Percentiles rank a stretch among this genome's conserved stretches.
phyloP scores from a whole-genome alignment of 495 filamentous ascomycete species.

The Cercophora newfieldiana region DNA sequence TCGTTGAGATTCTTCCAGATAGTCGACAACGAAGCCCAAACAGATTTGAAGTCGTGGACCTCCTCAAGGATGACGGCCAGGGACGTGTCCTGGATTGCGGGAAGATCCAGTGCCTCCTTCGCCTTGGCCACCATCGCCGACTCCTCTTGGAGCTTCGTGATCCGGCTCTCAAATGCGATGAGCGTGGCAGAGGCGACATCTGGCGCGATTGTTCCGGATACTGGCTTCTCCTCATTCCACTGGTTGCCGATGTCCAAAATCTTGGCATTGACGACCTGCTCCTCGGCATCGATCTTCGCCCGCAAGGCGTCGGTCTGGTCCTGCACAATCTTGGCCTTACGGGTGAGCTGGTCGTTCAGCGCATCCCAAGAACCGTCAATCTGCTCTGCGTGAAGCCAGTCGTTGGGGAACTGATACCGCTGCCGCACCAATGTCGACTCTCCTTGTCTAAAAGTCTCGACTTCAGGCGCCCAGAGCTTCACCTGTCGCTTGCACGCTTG shows the following conservation, averaged over 20 bases:
- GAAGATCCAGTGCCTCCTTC: slow-evolving; percentile 92
- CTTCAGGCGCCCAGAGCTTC: slow-evolving; percentile 89
- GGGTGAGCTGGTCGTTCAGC: slow-evolving; percentile 80
- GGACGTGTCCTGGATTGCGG: slow-evolving; percentile 71
- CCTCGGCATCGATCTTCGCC: slow-evolving; percentile 95
- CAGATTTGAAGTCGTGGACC: slow-evolving; percentile 97
- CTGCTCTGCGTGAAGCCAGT: slow-evolving; percentile 94
- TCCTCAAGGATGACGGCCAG: slow-evolving; percentile 85
- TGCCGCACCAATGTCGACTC: slow-evolving; percentile 87
- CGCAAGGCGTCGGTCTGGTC: slow-evolving; percentile 93
- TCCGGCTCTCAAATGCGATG: slow-evolving; percentile 72
- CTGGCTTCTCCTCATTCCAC: slow-evolving; percentile 96
- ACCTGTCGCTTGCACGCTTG: slow-evolving; percentile 93
- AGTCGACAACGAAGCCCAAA: slow-evolving; percentile 90
- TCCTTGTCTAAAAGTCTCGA: slow-evolving; percentile 92
- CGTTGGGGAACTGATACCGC: slow-evolving; percentile 85
- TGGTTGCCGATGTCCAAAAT: slow-evolving; percentile 76
- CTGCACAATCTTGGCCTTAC: slow-evolving; percentile 89
- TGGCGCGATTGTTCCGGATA: slow-evolving; percentile 89
- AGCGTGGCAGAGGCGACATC: slow-evolving; percentile 81
- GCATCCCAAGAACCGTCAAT: slow-evolving; percentile 91
- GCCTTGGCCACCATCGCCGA: slow-evolving; percentile 93
- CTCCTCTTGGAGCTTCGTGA: slow-evolving; percentile 79
- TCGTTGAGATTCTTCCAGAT: slow-evolving; percentile 98
- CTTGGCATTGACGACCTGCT: slow-evolving; percentile 83